A percentile compares a stretch with the other conserved stretches of the same genome.
These are phyloP conservation scores for Oxyria digyna DNA, from an alignment of 148 eudicot species.

Conservation along the genomic window DNA sequence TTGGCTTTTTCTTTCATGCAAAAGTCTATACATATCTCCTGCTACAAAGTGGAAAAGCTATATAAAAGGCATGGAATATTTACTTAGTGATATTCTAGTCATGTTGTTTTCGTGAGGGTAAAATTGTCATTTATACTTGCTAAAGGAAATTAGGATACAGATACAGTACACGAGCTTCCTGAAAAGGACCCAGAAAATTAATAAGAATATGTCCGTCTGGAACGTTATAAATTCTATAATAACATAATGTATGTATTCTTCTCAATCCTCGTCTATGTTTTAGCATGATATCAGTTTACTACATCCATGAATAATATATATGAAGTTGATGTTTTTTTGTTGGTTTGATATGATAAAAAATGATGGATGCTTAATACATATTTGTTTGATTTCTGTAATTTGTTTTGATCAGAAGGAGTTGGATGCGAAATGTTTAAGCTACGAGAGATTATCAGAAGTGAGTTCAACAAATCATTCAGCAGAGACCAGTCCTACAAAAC, in stretches of 20 bases:
- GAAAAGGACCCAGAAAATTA: neutral
- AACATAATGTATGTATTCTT: too few species aligned
- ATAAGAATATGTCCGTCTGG: too few species aligned
- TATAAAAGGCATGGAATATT: slow-evolving; percentile 4
- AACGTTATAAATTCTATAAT: too few species aligned
- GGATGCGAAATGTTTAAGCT: slow-evolving; percentile 50
- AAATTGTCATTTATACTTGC: neutral
- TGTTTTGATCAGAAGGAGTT: slow-evolving; percentile 38
- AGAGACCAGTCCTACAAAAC: slow-evolving; percentile 53
- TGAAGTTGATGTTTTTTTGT: neutral
- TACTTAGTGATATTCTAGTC: neutral
- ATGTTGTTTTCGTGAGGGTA: neutral
- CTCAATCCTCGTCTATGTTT: too few species aligned
- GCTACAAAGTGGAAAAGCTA: slow-evolving; percentile 1
- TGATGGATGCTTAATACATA: neutral
- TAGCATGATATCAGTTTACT: slow-evolving; percentile 1
- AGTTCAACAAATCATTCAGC: slow-evolving; percentile 55
- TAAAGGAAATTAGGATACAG: neutral
- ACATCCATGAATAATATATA: neutral
- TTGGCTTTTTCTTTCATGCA: slow-evolving; percentile 1
- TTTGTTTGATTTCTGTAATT: too few species aligned
- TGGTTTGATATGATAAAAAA: neutral
- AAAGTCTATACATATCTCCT: neutral
- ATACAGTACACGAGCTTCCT: neutral
- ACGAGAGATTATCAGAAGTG: slow-evolving; percentile 68